phyloP scores from a whole-genome alignment of 306 rosid genomes.

The Morella rubra region DNA sequence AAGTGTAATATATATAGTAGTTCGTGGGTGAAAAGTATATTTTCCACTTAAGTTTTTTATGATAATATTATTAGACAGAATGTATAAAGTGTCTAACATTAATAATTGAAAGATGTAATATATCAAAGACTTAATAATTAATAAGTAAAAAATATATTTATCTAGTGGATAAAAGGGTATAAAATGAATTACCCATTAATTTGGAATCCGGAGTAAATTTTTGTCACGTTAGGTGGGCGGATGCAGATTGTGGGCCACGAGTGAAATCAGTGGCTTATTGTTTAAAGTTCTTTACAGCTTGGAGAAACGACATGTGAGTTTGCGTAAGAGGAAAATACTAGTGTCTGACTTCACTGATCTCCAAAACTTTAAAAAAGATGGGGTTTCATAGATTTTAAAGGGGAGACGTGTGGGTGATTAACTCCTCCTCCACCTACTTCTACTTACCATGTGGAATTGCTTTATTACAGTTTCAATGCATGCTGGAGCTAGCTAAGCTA shows the following conservation, averaged over 20 bases:
- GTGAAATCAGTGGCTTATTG: no score
- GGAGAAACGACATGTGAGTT: slow-evolving; percentile 4
- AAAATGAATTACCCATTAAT: neutral
- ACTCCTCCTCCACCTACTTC: slow-evolving; percentile 24
- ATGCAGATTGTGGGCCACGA: no score
- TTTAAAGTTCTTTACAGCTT: neutral
- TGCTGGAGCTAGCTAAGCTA: neutral
- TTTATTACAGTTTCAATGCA: neutral
- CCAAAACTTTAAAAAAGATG: slow-evolving; percentile 10
- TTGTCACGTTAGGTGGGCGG: neutral
- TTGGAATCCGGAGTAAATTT: neutral
- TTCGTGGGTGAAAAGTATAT: no score
- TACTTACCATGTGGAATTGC: slow-evolving; percentile 14
- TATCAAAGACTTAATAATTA: no score
- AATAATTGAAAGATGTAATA: no score
- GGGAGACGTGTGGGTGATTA: slow-evolving; percentile 7
- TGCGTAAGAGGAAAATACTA: neutral
- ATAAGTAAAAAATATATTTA: neutral
- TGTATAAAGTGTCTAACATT: neutral
- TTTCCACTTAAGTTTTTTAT: no score
- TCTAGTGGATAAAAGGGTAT: neutral
- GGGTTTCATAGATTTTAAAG: slow-evolving; percentile 15
- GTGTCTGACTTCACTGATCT: neutral
- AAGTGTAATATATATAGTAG: no score
- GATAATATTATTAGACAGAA: no score